Conservation (phyloP, 331 rosid genomes). For the Dryas integrifolia region DNA sequence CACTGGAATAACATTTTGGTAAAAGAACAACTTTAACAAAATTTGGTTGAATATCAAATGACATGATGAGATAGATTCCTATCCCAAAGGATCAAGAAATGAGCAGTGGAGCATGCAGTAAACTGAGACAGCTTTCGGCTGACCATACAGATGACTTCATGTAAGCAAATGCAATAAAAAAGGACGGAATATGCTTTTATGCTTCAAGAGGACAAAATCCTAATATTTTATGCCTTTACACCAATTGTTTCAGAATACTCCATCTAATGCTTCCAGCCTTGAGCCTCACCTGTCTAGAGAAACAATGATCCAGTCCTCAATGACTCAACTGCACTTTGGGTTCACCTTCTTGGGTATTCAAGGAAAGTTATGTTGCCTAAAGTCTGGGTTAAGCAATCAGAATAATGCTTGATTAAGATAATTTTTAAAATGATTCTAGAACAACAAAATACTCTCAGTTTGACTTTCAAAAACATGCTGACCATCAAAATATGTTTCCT, state of each 20-base stretch:
- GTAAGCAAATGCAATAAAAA: neutral
- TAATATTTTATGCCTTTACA: neutral
- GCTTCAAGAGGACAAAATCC: neutral
- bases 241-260: neutral
- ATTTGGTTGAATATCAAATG: neutral
- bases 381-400: no score
- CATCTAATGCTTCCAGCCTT: neutral
- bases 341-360: neutral
- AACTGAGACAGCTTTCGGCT: neutral
- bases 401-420: neutral
- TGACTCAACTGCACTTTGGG: neutral
- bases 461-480: neutral
- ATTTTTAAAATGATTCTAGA: neutral
- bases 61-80: neutral
- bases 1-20: conserved; percentile 38
- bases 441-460: neutral
- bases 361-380: neutral
- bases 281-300: neutral
- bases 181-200: neutral
- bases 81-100: neutral
- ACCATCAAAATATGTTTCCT: neutral
- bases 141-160: neutral
- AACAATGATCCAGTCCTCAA: neutral
- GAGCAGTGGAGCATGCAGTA: neutral
- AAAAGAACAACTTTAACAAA: neutral